Evolutionary conservation across 305 asterid species (phyloP), one percentile per base, ranked within the genome.

Genomic region (Coffea humblotiana): DNA sequence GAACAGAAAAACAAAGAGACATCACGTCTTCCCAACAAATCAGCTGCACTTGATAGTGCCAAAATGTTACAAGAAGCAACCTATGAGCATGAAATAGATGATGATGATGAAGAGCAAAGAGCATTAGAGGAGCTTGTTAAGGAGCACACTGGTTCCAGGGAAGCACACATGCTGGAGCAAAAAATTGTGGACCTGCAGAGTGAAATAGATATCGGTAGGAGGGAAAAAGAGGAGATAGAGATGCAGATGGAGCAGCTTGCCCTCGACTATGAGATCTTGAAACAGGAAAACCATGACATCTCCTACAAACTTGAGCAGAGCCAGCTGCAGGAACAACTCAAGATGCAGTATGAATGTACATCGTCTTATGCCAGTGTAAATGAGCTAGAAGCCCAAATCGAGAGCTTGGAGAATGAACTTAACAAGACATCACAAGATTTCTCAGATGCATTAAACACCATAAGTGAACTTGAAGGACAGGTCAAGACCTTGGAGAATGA

Each of bases 181-280:
- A 95, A 91, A 87, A 90, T 94, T 84, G 83, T 88, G 81, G 98
- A 94, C 81, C 89, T 94, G 84, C 90, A 88, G 45, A 82, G 88
- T 10, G 97, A 96, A 76, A 87, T 94, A 21, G 98, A 91, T 84
- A 93, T 88, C 79, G 91, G 85, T 82, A 89, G 83, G 85, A 85
- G 96, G 79, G 98, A 93, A 67, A 91, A 82, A 87, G 98, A 96
- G 40, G 98, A 96, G 72, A 72, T 93, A 15, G 98, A 96, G 88
- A 91, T 89, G 91, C 99, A 94, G 82, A 91, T 92, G 96, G 99
- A 96, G 88, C 98, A 96, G 88, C 93, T 96, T 51, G 98, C 99
- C 18, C 97, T 96, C 35, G 98, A 96, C 78, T 94, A 96, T 9
- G 98, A 96, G 89, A 94, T 96, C 79, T 82, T 90, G 90, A 94